A percentile compares a stretch with the other conserved stretches of the same genome.
Conservation (phyloP, 805 yeast species). For the Cyberlindnera americana region DNA sequence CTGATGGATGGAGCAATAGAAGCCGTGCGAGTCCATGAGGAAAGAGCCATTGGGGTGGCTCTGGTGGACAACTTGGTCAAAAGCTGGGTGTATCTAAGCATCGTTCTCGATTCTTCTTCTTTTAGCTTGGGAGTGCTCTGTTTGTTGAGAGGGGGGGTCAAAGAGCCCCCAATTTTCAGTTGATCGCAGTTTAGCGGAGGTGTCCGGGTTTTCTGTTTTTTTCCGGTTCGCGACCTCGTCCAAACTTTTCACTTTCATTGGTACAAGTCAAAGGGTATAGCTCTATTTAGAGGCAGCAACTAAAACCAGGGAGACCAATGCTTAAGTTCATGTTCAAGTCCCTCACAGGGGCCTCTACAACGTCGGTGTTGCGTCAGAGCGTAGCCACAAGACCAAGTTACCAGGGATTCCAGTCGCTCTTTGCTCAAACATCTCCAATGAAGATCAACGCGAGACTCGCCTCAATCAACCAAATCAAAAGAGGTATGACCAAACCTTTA, state of each 20-base stretch:
- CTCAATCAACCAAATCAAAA: conserved; percentile 72
- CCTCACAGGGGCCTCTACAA: conserved; percentile 16
- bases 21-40: not conserved
- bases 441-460: conserved; percentile 38
- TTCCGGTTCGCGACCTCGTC: too few relatives aligned
- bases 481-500: conserved; percentile 58
- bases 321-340: conserved; percentile 27
- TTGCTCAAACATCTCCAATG: conserved; percentile 16
- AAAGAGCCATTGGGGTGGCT: conserved; percentile 2
- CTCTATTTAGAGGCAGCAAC: too few relatives aligned
- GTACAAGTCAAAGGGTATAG: too few relatives aligned
- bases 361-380: conserved; percentile 16
- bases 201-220: not conserved
- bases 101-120: too few relatives aligned
- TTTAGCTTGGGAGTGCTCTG: too few relatives aligned
- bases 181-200: too few relatives aligned
- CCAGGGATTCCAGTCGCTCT: conserved; percentile 12
- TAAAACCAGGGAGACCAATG: conserved; percentile 8
- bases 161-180: too few relatives aligned
- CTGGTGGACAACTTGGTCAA: conserved; percentile 1
- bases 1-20: conserved; percentile 12
- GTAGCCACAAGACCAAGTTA: conserved; percentile 10
- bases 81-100: conserved; percentile 8
- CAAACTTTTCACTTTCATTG: not conserved
- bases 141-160: too few relatives aligned